These are phyloP conservation scores for Trichoderma arundinaceum DNA, from an alignment of 2,329 filamentous ascomycete species.

Conservation along the genomic window DNA sequence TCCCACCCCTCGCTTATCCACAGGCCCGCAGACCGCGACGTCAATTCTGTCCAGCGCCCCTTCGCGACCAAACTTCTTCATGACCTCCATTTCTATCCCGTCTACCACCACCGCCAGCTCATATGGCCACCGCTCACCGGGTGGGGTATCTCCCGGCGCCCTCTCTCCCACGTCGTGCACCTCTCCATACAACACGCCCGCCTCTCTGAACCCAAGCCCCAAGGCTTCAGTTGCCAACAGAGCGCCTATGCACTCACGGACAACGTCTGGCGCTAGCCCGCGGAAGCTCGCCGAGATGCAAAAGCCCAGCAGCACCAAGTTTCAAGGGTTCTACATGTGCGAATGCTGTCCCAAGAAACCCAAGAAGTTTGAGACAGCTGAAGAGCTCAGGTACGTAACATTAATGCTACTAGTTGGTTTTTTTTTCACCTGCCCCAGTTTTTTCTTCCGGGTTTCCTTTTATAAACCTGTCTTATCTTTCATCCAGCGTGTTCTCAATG, in stretches of 20 bases:
- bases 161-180: constrained; percentile 57
- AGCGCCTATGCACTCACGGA: constrained; percentile 52
- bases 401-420: background rate
- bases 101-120: constrained; percentile 52
- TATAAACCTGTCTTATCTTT: background rate
- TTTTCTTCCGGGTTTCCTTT: background rate
- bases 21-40: constrained; percentile 52
- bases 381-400: constrained; percentile 74
- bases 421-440: background rate
- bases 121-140: constrained; percentile 55
- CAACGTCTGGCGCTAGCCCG: constrained; percentile 55
- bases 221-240: constrained; percentile 52
- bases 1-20: constrained; percentile 56
- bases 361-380: constrained; percentile 86
- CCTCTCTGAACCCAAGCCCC: constrained; percentile 57
- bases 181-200: constrained; percentile 57
- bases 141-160: constrained; percentile 53
- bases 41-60: constrained; percentile 49
- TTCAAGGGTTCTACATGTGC: constrained; percentile 70
- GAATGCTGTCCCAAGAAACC: constrained; percentile 97
- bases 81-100: constrained; percentile 52
- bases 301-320: constrained; percentile 54
- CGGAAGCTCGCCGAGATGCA: constrained; percentile 59
- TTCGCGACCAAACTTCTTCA: constrained; percentile 55
- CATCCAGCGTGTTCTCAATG: background rate